phyloP scores from a whole-genome alignment of 2,329 filamentous ascomycete genomes.

The Epichloe elymi region DNA sequence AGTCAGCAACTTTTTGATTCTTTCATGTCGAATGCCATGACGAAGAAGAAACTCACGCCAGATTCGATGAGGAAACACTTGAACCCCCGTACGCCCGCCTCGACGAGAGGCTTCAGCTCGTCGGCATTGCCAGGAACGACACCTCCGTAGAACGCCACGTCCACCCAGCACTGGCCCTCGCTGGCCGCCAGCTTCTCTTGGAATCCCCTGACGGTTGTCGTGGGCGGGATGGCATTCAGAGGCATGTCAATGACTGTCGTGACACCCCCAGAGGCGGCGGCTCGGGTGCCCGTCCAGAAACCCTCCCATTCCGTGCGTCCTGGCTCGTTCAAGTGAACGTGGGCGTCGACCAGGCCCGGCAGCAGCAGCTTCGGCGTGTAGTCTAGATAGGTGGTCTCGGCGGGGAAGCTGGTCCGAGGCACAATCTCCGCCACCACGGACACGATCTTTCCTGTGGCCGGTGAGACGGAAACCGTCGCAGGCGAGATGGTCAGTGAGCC shows the following conservation, averaged over 20 bases:
- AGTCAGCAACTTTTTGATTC: not conserved
- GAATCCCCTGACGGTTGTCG: slow-evolving; percentile 73
- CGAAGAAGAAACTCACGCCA: slow-evolving; percentile 47
- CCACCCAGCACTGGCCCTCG: slow-evolving; percentile 85
- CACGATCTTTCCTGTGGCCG: slow-evolving; percentile 69
- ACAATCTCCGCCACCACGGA: slow-evolving; percentile 61
- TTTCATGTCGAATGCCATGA: not conserved
- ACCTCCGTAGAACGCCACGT: slow-evolving; percentile 96
- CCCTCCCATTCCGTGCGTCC: slow-evolving; percentile 97
- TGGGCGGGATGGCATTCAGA: slow-evolving; percentile 90
- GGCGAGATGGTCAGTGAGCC: slow-evolving; percentile 53
- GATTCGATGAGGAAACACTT: slow-evolving; percentile 97
- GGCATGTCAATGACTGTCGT: slow-evolving; percentile 98
- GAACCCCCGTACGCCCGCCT: slow-evolving; percentile 83
- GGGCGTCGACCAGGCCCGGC: slow-evolving; percentile 87
- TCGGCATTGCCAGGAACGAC: slow-evolving; percentile 79
- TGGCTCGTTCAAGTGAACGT: slow-evolving; percentile 95
- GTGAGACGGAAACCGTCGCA: slow-evolving; percentile 72
- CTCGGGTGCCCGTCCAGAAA: slow-evolving; percentile 87
- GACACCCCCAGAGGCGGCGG: slow-evolving; percentile 88
- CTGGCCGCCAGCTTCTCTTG: slow-evolving; percentile 78
- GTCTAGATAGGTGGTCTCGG: slow-evolving; percentile 62
- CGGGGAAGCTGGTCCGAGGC: slow-evolving; percentile 61
- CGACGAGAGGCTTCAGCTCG: slow-evolving; percentile 67
- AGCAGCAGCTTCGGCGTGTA: slow-evolving; percentile 75